Evolutionary conservation across 495 filamentous ascomycete species (phyloP).

Genomic region (Aspergillus homomorphus): DNA sequence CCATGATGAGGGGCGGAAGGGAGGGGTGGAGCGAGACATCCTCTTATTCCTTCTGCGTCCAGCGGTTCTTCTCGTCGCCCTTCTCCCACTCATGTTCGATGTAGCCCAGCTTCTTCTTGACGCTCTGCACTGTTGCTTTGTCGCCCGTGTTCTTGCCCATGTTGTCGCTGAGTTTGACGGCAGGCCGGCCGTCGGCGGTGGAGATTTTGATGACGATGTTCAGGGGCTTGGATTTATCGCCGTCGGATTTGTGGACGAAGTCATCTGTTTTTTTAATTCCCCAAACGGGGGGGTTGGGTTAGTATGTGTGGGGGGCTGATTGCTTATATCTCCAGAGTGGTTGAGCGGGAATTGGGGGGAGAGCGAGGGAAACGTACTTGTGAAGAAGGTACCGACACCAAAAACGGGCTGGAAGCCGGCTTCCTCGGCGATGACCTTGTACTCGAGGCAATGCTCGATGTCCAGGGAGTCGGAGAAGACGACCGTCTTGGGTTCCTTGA

Average conservation of each 20-base stretch:
- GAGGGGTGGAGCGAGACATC: neutral
- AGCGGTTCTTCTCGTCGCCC: constrained; percentile 80
- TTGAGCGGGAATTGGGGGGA: neutral
- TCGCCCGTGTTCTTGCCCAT: constrained; percentile 95
- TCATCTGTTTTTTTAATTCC: constrained; percentile 58
- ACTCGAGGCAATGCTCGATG: constrained; percentile 86
- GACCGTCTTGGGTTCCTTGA: constrained; percentile 81
- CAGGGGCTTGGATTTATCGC: constrained; percentile 83
- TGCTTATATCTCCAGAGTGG: neutral
- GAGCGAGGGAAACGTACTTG: constrained; percentile 52
- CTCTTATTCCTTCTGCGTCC: constrained; percentile 49
- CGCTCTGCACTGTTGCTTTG: constrained; percentile 67
- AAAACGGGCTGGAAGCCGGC: constrained; percentile 81
- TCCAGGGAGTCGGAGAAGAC: constrained; percentile 98
- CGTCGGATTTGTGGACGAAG: constrained; percentile 62
- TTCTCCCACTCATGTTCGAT: constrained; percentile 76
- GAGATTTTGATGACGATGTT: constrained; percentile 98
- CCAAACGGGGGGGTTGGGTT: neutral
- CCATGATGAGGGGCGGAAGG: too few species aligned
- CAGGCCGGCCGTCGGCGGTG: constrained; percentile 74
- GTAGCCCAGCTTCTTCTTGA: constrained; percentile 84
- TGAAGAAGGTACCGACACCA: constrained; percentile 92
- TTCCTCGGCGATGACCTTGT: constrained; percentile 75
- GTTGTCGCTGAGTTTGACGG: constrained; percentile 96
- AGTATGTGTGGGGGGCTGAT: neutral